Base-by-base conservation (phyloP, 140 eudicot species). In the Anethum foeniculum region DNA sequence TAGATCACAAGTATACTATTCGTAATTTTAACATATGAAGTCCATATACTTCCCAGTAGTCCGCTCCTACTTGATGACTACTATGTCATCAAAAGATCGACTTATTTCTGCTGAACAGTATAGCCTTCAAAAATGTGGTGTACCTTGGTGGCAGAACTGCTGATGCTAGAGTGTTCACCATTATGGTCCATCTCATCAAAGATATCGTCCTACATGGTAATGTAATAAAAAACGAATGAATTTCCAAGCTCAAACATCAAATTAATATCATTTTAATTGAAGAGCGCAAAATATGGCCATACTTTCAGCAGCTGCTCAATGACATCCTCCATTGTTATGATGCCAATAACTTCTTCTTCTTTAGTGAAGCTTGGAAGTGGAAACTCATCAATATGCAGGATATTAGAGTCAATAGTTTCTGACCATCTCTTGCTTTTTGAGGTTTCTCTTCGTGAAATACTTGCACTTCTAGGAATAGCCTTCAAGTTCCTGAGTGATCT, bases 321-420 rank as follows among this genome's bases (percentile, higher is more conserved):
- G 69, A 95, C 99, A 86, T 95, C 99, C 78, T 95, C 97, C 97
- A 95, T 87, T 68, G 99, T 95, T 51, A 92, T 92, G 27, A 95
- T 89, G 30, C 99, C 99, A 51, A 95, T 80, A 27, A 90, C 98
- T 79, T 94, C 96, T 79, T 92, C 97, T 84, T 94, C 93, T 79
- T 90, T 88, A 47, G 91, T 86, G 72, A 88, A 88, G 21, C 87
- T 89, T 23, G 93, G 90, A 79, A 90, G 83, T 18, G 96, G 95
- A 48, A 81, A 86, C 78, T 87, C 91, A 73, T 84, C 84, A 43
- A 92, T 80, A 46, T 87, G 90, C 64, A 94, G 77, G 83, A 94
- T 88, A 71, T 92, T 96, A 0, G 93, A 85, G 73, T 90, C 85
- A 83, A 88, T 87, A 30, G 89, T 90, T 76, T 91, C 89, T 1